phyloP scores from a whole-genome alignment of 257 asterid species.

The Salvia hispanica region DNA sequence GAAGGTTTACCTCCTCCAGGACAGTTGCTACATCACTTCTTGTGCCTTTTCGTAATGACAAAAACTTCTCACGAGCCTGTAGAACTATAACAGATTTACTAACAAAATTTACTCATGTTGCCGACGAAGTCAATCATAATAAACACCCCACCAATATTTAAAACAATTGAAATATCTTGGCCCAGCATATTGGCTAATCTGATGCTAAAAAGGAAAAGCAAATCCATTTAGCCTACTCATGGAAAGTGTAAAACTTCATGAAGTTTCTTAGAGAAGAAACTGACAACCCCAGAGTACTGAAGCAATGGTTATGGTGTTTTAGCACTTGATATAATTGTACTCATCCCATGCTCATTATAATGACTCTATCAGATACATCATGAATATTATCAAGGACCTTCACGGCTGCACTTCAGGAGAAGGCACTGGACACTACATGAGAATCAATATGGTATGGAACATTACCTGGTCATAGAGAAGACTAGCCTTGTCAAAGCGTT shows the following conservation, averaged over 20 bases:
- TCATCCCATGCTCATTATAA: slow-evolving; percentile 1
- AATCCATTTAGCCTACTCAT: slow-evolving; percentile 3
- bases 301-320: background rate
- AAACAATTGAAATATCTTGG: background rate
- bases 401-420: slow-evolving; percentile 5
- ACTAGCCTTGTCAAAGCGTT: slow-evolving; percentile 96
- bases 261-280: background rate
- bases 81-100: slow-evolving; percentile 27
- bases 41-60: slow-evolving; percentile 92
- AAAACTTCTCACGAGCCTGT: slow-evolving; percentile 96
- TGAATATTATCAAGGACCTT: background rate
- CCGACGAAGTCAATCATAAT: background rate
- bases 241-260: background rate
- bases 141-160: background rate
- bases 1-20: slow-evolving; percentile 79
- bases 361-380: slow-evolving; percentile 1
- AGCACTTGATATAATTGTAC: slow-evolving; percentile 1
- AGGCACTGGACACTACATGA: slow-evolving; percentile 7
- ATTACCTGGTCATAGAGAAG: slow-evolving; percentile 95
- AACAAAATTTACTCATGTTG: slow-evolving; percentile 18
- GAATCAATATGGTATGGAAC: slow-evolving; percentile 25
- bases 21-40: slow-evolving; percentile 77
- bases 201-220: background rate
- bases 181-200: background rate
- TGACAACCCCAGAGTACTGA: background rate